phyloP scores from a whole-genome alignment of 139 green algal species.

The Chlamydomonas schloesseri region DNA sequence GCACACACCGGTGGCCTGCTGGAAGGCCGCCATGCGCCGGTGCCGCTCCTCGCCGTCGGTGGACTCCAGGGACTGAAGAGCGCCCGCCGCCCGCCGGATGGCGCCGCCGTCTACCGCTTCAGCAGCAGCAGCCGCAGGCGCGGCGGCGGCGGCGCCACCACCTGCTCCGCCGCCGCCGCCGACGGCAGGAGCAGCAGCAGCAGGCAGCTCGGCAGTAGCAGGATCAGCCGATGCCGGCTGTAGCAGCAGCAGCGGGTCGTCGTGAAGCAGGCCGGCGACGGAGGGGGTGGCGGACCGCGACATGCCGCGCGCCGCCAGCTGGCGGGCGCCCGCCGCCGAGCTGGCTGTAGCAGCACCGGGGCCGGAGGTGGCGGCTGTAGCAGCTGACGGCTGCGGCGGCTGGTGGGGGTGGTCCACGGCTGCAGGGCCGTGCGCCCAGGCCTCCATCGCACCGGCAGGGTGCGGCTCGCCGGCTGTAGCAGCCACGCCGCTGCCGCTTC shows the following conservation, averaged over 20 bases:
- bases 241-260: background rate
- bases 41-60: constrained; percentile 17
- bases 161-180: background rate
- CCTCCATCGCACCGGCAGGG: background rate
- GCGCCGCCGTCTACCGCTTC: background rate
- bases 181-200: no score
- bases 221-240: no score
- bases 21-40: background rate
- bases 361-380: background rate
- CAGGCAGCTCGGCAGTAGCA: background rate
- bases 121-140: no score
- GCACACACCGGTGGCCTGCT: background rate
- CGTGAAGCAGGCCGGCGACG: constrained; percentile 3
- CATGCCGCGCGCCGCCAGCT: background rate
- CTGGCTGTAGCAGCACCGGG: background rate
- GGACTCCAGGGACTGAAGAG: background rate
- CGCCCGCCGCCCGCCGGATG: background rate
- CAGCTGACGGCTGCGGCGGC: background rate
- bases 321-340: background rate
- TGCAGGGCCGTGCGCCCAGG: constrained; percentile 1
- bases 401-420: background rate
- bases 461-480: background rate
- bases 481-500: no score
- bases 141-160: no score
- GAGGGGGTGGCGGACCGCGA: background rate